Base-by-base conservation (phyloP, 2,329 filamentous ascomycete genomes). In the Sporothrix sp. region DNA sequence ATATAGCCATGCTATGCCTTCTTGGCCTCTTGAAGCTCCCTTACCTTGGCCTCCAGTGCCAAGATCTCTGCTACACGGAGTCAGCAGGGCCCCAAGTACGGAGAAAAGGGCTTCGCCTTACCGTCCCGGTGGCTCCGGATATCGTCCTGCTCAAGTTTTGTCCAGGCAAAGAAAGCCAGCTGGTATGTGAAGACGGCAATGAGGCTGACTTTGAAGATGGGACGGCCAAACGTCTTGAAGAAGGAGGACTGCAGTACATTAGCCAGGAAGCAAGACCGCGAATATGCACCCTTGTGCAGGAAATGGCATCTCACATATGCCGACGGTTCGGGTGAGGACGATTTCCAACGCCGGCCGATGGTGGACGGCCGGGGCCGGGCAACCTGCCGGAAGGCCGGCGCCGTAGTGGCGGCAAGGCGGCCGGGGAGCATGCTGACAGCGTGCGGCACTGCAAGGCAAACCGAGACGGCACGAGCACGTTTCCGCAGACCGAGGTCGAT, bases 111-210 rank as follows among this genome's bases (percentile, higher is more conserved):
- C n/a, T n/a, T n/a, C n/a, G n/a, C n/a, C n/a, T n/a, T n/a, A 83
- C 81, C 74, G 58, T 76, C 67, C 58, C 76, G 78, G 39, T 80
- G 71, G 18, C 69, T 68, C 61, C 76, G 80, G 51, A 78, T 71
- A 68, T 93, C 87, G 49, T 86, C 74, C 30, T 77, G 76, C 65
- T 90, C 86, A 46, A 91, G 71, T 66, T 83, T 86, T 33, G 78
- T 63, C 87, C 87, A 93, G 13, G 68, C 69, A 70, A 79, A 87
- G 67, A 90, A 91, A 13, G 76, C 66, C n/a, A 85, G 60, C 66
- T 93, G 87, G 65, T 91, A 93, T 2, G 82, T 84, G 61, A 87
- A 81, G 50, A 89, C 76, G 49, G 87, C 85, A 61, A 85, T 75
- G 33, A 91, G 73, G 57, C 87, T 78, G 49, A 81, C 81, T 68